Evolutionary conservation across 257 asterid species (phyloP).

Genomic region (Jacaranda copaia): DNA sequence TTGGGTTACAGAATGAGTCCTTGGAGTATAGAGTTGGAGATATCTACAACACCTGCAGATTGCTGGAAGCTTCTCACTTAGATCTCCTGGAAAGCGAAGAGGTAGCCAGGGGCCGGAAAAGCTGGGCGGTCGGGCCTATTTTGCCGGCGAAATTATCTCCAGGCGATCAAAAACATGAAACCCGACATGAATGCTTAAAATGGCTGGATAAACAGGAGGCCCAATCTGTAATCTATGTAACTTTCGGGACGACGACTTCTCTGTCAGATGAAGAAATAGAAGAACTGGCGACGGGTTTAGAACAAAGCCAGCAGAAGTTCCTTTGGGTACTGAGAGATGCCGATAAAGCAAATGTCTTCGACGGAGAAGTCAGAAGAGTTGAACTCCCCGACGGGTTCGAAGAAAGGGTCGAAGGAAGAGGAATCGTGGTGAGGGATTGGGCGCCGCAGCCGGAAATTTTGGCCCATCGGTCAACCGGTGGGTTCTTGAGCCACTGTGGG

Average conservation of each 20-base stretch:
- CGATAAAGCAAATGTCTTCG: constrained; percentile 53
- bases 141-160: constrained; percentile 29
- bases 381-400: constrained; percentile 57
- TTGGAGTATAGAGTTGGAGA: constrained; percentile 36
- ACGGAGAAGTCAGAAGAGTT: constrained; percentile 42
- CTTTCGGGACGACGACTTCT: constrained; percentile 55
- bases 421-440: constrained; percentile 65
- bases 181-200: constrained; percentile 26
- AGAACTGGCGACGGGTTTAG: constrained; percentile 56
- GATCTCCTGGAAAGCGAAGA: constrained; percentile 39
- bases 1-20: constrained; percentile 26
- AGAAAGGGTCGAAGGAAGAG: constrained; percentile 44
- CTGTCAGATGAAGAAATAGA: constrained; percentile 44
- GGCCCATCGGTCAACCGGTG: constrained; percentile 51
- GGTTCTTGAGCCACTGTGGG: constrained; percentile 60
- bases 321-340: constrained; percentile 70
- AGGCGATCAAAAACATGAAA: not conserved
- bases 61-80: constrained; percentile 43
- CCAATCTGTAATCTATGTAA: constrained; percentile 48
- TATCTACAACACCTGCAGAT: constrained; percentile 46
- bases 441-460: constrained; percentile 63
- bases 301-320: constrained; percentile 53
- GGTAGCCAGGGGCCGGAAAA: constrained; percentile 16
- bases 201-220: constrained; percentile 56
- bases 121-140: constrained; percentile 58